phyloP scores from a whole-genome alignment of 805 yeast genomes.

The Candida hungchunana region DNA sequence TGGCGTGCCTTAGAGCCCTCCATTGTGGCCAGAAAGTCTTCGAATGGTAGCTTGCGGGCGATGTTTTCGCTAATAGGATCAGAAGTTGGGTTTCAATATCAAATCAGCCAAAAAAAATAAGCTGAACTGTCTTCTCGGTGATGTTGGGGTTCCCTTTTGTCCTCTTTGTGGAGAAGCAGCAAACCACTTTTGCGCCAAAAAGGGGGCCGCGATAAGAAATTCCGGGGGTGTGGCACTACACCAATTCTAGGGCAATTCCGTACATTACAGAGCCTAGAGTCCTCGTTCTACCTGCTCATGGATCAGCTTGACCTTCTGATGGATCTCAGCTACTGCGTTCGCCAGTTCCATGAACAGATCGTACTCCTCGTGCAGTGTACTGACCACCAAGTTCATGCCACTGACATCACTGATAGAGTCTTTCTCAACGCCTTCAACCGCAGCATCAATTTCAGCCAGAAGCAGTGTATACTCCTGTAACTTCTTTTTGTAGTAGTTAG shows the following conservation, averaged over 20 bases:
- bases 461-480: slow-evolving; percentile 47
- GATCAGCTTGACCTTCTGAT: slow-evolving; percentile 41
- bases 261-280: slow-evolving; percentile 3
- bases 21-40: background rate
- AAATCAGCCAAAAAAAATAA: no score
- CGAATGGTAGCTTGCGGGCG: no score
- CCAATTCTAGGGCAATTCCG: background rate
- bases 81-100: no score
- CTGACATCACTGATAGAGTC: slow-evolving; percentile 39
- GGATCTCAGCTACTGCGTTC: slow-evolving; percentile 68
- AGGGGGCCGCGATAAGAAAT: background rate
- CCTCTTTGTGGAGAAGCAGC: background rate
- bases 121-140: no score
- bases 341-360: slow-evolving; percentile 70
- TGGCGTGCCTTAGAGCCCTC: slow-evolving; percentile 4
- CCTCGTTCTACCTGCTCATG: slow-evolving; percentile 20
- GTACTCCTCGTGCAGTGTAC: slow-evolving; percentile 65
- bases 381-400: slow-evolving; percentile 48
- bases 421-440: slow-evolving; percentile 57
- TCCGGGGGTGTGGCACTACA: no score
- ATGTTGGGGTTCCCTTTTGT: no score
- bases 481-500: slow-evolving; percentile 34
- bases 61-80: no score
- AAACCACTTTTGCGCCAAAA: background rate
- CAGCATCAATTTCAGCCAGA: slow-evolving; percentile 50